These are phyloP conservation scores for Aureobasidium namibiae DNA, from an alignment of 2,329 filamentous ascomycete genomes.

Conservation along the genomic window DNA sequence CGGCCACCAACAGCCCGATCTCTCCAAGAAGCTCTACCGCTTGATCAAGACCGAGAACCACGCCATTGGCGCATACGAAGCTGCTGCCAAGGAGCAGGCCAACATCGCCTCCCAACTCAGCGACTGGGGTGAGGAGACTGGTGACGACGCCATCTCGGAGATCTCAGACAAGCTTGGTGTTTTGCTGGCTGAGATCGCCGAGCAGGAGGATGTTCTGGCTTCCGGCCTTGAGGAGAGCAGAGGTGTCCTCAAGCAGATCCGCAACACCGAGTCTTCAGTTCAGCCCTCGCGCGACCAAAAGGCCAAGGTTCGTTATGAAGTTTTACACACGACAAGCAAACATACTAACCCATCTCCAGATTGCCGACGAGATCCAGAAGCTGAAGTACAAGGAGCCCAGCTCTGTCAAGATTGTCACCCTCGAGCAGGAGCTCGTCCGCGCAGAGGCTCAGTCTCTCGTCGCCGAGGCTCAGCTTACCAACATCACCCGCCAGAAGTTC, in stretches of 20 bases:
- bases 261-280: conserved; percentile 91
- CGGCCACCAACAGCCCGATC: conserved; percentile 74
- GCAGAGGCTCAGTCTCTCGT: conserved; percentile 94
- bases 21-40: conserved; percentile 79
- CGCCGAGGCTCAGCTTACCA: conserved; percentile 91
- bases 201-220: conserved; percentile 85
- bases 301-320: conserved; percentile 46
- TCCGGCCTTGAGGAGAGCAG: conserved; percentile 82
- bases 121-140: conserved; percentile 90
- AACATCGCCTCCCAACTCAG: conserved; percentile 84
- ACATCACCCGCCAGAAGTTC: conserved; percentile 90
- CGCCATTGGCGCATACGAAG: conserved; percentile 75
- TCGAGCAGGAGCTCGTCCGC: conserved; percentile 93
- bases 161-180: conserved; percentile 95
- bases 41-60: conserved; percentile 94
- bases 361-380: conserved; percentile 84
- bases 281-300: conserved; percentile 86
- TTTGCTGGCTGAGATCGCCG: conserved; percentile 81
- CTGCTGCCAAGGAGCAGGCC: conserved; percentile 74
- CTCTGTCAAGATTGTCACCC: conserved; percentile 67
- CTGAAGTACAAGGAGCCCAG: conserved; percentile 88
- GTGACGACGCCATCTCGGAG: conserved; percentile 79
- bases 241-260: conserved; percentile 75
- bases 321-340: neutral
- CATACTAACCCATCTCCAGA: conserved; percentile 31